phyloP scores from a whole-genome alignment of 768 basidiomycete genomes.

The Tulasnella sp. region DNA sequence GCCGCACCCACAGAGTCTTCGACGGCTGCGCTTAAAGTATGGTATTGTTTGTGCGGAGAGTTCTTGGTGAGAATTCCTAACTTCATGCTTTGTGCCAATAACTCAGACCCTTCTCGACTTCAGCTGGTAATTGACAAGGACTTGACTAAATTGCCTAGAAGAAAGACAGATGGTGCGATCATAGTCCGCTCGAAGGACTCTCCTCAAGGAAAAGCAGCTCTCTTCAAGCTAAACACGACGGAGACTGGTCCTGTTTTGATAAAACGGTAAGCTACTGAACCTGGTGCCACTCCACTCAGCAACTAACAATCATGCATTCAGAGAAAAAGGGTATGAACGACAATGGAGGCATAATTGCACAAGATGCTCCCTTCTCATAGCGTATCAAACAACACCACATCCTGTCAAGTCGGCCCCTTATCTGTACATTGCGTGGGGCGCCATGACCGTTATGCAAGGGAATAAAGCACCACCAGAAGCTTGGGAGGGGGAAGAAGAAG shows the following conservation, averaged over 20 bases:
- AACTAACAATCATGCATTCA: background rate
- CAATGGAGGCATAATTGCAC: slow-evolving; percentile 15
- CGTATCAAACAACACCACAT: slow-evolving; percentile 15
- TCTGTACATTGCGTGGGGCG: slow-evolving; percentile 14
- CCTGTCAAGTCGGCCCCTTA: slow-evolving; percentile 16
- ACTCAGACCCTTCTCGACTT: background rate
- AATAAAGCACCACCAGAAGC: slow-evolving; percentile 16
- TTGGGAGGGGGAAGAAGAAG: slow-evolving; percentile 17
- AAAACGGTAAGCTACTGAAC: slow-evolving; percentile 2
- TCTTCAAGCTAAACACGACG: slow-evolving; percentile 16
- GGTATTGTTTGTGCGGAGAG: slow-evolving; percentile 18
- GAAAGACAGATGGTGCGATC: slow-evolving; percentile 17
- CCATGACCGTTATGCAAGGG: slow-evolving; percentile 16
- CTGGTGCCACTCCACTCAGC: background rate
- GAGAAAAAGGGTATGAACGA: slow-evolving; percentile 13
- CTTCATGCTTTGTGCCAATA: background rate
- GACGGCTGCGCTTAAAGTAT: slow-evolving; percentile 15
- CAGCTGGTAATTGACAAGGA: slow-evolving; percentile 18
- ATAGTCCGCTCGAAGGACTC: slow-evolving; percentile 14
- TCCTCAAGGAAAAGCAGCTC: background rate
- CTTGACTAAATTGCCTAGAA: slow-evolving; percentile 14
- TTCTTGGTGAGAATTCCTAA: slow-evolving; percentile 12
- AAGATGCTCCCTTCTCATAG: slow-evolving; percentile 17
- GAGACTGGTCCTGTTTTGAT: slow-evolving; percentile 14
- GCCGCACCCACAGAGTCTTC: slow-evolving; percentile 16